Percentiles rank a stretch among this genome's conserved stretches.
phyloP scores from a whole-genome alignment of 1,284 basidiomycete genomes.

The Hymenochaete sp. region DNA sequence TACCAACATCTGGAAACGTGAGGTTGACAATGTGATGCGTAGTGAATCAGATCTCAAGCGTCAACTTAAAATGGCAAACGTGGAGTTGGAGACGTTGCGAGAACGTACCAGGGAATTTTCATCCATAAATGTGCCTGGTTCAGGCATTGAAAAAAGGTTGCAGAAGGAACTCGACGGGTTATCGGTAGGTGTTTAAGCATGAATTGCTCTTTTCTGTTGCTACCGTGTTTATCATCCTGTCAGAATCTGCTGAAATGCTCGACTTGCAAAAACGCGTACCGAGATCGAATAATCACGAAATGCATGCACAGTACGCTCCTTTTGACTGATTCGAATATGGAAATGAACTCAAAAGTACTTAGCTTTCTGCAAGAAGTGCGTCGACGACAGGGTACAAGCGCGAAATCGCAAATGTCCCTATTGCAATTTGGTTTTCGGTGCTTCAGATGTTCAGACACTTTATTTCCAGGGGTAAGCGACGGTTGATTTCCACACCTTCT shows the following conservation, averaged over 20 bases:
- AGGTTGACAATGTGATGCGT: too few relatives aligned
- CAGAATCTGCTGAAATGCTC: conserved; percentile 76
- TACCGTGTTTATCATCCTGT: neutral
- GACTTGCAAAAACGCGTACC: conserved; percentile 79
- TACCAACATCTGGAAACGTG: too few relatives aligned
- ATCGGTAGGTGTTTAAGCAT: conserved; percentile 37
- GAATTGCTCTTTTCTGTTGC: conserved; percentile 35
- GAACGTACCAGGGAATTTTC: neutral
- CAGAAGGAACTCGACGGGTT: neutral
- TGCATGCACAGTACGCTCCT: conserved; percentile 83
- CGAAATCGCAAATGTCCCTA: conserved; percentile 95
- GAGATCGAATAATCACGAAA: conserved; percentile 82
- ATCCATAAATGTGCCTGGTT: neutral
- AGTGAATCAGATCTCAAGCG: too few relatives aligned
- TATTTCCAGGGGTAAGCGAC: conserved; percentile 62
- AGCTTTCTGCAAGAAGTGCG: conserved; percentile 87
- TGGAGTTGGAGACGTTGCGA: too few relatives aligned
- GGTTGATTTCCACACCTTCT: too few relatives aligned
- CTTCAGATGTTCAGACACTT: conserved; percentile 79
- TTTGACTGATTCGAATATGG: neutral
- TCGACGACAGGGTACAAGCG: conserved; percentile 82
- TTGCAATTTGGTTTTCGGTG: conserved; percentile 79
- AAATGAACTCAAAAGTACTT: conserved; percentile 6
- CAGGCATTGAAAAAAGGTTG: conserved; percentile 3
- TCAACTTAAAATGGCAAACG: too few relatives aligned